Evolutionary conservation across 2,329 filamentous ascomycete genomes (phyloP).

Genomic region (Neonectria ditissima): DNA sequence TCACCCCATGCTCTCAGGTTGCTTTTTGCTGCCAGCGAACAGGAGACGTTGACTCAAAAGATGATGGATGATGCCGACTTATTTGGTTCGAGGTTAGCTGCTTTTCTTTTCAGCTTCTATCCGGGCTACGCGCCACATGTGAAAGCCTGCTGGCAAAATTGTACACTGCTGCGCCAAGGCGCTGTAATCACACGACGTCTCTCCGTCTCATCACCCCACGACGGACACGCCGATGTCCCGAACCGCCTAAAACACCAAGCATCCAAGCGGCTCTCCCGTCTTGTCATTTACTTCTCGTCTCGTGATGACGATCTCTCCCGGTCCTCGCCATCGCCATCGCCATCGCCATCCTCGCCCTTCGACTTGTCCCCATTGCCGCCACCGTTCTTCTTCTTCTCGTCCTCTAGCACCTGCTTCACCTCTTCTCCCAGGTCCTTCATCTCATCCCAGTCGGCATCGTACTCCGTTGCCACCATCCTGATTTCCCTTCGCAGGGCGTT

Average conservation of each 20-base stretch:
- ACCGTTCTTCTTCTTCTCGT: slow-evolving; percentile 58
- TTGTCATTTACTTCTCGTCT: slow-evolving; percentile 8
- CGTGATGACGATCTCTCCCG: slow-evolving; percentile 11
- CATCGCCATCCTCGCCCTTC: slow-evolving; percentile 52
- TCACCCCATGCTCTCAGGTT: slow-evolving; percentile 24
- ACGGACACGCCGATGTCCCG: slow-evolving; percentile 16
- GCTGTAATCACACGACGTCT: slow-evolving; percentile 18
- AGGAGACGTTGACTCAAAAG: slow-evolving; percentile 20
- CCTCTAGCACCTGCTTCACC: slow-evolving; percentile 67
- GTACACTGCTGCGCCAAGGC: neutral
- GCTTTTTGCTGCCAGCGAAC: slow-evolving; percentile 6
- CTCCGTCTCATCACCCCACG: slow-evolving; percentile 4
- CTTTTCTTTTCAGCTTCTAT: slow-evolving; percentile 1
- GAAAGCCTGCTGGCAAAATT: neutral
- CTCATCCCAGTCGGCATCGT: slow-evolving; percentile 92
- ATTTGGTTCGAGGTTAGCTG: neutral
- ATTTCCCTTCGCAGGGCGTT: slow-evolving; percentile 84
- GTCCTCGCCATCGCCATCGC: slow-evolving; percentile 39
- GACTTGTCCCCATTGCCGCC: slow-evolving; percentile 53
- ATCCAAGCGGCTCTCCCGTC: slow-evolving; percentile 5
- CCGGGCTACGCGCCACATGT: slow-evolving; percentile 1
- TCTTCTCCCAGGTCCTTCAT: slow-evolving; percentile 77
- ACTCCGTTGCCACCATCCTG: slow-evolving; percentile 83
- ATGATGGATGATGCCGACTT: slow-evolving; percentile 9
- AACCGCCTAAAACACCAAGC: neutral